phyloP scores from a whole-genome alignment of 2,329 filamentous ascomycete genomes.

The Alternaria arbusti region DNA sequence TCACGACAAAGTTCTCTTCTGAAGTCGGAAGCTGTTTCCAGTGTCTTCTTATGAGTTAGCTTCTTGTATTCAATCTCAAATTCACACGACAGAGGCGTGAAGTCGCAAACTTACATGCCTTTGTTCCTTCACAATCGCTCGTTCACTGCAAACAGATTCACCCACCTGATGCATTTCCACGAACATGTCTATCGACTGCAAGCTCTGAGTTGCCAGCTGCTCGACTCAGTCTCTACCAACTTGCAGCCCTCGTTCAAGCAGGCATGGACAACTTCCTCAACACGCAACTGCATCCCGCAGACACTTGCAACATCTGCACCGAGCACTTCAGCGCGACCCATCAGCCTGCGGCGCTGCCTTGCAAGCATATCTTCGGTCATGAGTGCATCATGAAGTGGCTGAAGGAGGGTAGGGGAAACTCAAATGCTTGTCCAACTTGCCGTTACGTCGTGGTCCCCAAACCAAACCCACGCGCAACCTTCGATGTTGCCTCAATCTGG shows the following conservation, averaged over 20 bases:
- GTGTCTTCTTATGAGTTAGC: not conserved
- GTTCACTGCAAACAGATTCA: slow-evolving; percentile 1
- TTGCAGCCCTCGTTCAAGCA: not conserved
- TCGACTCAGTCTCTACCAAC: not conserved
- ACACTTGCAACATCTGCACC: slow-evolving; percentile 37
- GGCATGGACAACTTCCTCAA: slow-evolving; percentile 36
- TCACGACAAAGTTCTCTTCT: not conserved
- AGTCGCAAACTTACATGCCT: not conserved
- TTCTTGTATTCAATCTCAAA: not conserved
- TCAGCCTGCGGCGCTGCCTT: slow-evolving; percentile 38
- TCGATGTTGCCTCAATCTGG: slow-evolving; percentile 35
- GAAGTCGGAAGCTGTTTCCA: not conserved
- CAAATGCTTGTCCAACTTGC: slow-evolving; percentile 36
- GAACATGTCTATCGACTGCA: not conserved
- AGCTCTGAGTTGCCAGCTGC: not conserved
- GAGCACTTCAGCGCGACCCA: slow-evolving; percentile 32
- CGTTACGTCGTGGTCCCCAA: slow-evolving; percentile 27
- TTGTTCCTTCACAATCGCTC: not conserved
- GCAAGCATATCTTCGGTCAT: slow-evolving; percentile 42
- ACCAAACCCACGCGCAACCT: slow-evolving; percentile 11
- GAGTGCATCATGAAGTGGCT: slow-evolving; percentile 40
- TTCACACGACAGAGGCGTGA: not conserved
- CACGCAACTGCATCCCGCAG: slow-evolving; percentile 32
- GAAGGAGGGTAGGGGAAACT: slow-evolving; percentile 28
- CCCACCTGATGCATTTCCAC: not conserved